phyloP scores from a whole-genome alignment of 2,329 filamentous ascomycete species.

The Colletotrichum cuscutae region DNA sequence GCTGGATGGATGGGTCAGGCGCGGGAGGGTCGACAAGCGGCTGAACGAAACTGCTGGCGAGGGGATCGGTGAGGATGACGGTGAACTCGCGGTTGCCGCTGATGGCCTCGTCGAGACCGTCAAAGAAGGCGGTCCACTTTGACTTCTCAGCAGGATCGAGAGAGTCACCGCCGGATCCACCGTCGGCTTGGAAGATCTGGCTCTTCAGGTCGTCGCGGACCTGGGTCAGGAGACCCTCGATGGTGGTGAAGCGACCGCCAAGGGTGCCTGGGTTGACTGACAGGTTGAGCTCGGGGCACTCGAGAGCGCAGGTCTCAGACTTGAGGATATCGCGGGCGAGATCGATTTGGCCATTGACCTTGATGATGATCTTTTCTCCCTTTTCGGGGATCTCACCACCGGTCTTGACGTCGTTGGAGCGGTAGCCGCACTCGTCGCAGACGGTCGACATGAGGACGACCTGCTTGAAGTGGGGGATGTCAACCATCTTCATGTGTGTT shows the following conservation, averaged over 20 bases:
- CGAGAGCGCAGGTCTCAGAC: slow-evolving; percentile 88
- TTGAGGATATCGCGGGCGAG: slow-evolving; percentile 95
- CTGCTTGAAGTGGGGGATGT: slow-evolving; percentile 98
- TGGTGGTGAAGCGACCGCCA: slow-evolving; percentile 94
- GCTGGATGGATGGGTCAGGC: slow-evolving; percentile 81
- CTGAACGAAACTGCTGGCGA: slow-evolving; percentile 95
- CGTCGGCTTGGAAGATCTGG: slow-evolving; percentile 84
- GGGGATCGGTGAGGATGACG: slow-evolving; percentile 84
- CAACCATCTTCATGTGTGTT: slow-evolving; percentile 98
- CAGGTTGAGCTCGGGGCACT: slow-evolving; percentile 87
- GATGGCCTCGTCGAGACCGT: slow-evolving; percentile 79
- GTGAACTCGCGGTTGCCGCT: slow-evolving; percentile 83
- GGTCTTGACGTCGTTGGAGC: slow-evolving; percentile 97
- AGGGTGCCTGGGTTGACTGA: slow-evolving; percentile 93
- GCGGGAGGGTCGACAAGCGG: slow-evolving; percentile 79
- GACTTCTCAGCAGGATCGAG: slow-evolving; percentile 72
- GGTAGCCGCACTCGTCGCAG: slow-evolving; percentile 92
- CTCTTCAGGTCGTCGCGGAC: slow-evolving; percentile 88
- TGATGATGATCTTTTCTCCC: slow-evolving; percentile 84
- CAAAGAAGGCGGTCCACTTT: slow-evolving; percentile 87
- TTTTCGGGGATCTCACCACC: slow-evolving; percentile 90
- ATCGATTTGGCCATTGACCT: slow-evolving; percentile 74
- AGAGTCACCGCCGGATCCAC: slow-evolving; percentile 74
- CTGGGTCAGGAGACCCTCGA: slow-evolving; percentile 93
- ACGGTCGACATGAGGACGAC: slow-evolving; percentile 95